Percentiles rank a stretch among this genome's conserved stretches.
Evolutionary conservation across 1,284 basidiomycete species (phyloP).

Genomic region (Melampsora americana): DNA sequence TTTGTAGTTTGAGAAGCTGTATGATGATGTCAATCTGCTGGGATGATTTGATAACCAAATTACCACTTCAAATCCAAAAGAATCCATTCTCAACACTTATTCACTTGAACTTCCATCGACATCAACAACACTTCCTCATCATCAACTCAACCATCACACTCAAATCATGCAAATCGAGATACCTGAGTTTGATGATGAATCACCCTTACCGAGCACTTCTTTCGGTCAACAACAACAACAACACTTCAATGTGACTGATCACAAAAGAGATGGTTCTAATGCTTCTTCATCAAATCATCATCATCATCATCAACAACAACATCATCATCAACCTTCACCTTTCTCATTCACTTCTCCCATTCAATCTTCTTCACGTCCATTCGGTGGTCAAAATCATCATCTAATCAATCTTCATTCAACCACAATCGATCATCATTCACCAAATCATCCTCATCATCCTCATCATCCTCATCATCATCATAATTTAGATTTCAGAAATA

Average conservation of each 20-base stretch:
- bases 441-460: no score
- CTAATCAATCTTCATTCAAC: not conserved
- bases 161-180: constrained; percentile 43
- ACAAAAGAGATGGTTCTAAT: constrained; percentile 20
- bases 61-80: no score
- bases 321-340: not conserved
- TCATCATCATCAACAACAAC: not conserved
- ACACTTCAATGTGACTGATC: constrained; percentile 3
- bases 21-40: no score
- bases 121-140: no score
- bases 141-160: no score
- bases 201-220: not conserved
- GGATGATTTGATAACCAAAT: no score
- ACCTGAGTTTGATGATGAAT: constrained; percentile 39
- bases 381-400: constrained; percentile 34
- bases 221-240: not conserved
- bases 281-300: not conserved
- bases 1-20: no score
- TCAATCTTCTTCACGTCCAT: constrained; percentile 30
- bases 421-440: not conserved
- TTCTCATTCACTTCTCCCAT: constrained; percentile 23
- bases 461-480: no score
- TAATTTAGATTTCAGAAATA: not conserved
- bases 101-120: no score
- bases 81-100: no score